phyloP scores from a whole-genome alignment of 176 grass and related monocot genomes.

The Lolium perenne region DNA sequence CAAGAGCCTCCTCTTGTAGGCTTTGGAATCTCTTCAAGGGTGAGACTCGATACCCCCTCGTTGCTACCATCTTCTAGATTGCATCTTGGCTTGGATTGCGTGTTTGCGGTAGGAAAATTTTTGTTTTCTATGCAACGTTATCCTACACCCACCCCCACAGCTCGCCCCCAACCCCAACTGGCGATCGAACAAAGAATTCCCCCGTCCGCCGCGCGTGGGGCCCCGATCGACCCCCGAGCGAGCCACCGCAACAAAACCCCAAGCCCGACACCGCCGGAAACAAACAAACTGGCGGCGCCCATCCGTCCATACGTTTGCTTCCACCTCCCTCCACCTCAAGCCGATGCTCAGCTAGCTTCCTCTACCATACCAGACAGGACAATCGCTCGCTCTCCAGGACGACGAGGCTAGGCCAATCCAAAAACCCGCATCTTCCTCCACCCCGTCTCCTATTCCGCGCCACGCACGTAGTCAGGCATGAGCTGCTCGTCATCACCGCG shows the following conservation, averaged over 20 bases:
- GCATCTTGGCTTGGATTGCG: no score
- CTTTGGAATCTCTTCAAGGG: no score
- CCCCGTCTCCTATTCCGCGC: slow-evolving; percentile 8
- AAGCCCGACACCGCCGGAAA: neutral
- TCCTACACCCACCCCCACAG: neutral
- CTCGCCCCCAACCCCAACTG: neutral
- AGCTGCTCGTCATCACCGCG: slow-evolving; percentile 21
- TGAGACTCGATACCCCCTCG: no score
- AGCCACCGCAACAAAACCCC: slow-evolving; percentile 18
- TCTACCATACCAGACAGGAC: slow-evolving; percentile 17
- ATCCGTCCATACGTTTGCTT: neutral
- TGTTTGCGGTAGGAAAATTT: no score
- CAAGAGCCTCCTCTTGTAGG: no score
- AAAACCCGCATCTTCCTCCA: no score
- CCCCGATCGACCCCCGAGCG: neutral
- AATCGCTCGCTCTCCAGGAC: neutral
- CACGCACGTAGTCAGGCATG: slow-evolving; percentile 28
- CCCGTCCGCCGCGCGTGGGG: neutral
- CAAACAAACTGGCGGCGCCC: slow-evolving; percentile 29
- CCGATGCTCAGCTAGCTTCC: neutral
- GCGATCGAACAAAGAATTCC: neutral
- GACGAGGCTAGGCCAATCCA: slow-evolving; percentile 6
- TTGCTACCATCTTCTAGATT: no score
- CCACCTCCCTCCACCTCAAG: neutral
- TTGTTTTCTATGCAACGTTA: no score